Evolutionary conservation across 75 land plant genomes (phyloP), one percentile per base, ranked within the genome.

Genomic region (Cunninghamia lanceolata): DNA sequence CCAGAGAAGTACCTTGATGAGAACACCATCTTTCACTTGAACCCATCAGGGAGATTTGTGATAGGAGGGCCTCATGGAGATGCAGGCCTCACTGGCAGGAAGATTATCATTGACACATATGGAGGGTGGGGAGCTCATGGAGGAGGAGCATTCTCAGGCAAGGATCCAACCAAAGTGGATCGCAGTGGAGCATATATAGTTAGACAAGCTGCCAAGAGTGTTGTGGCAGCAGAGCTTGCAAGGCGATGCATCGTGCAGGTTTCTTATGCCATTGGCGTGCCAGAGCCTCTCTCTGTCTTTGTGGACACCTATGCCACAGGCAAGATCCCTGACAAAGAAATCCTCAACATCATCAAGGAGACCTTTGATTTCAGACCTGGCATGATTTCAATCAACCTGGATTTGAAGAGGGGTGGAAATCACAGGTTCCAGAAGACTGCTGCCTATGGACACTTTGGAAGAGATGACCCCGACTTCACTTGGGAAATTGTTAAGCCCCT

Each of bases 401-500:
- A 92, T 45, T 70, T 92, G 63, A 88, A 91, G 73, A 53, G 90
- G 36, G 93, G 93, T 0, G 93, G 93, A 50, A 91, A 88, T 87
- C 80, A 76, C 74, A 81, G 93, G 85, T 92, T 82, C 80, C 87
- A 91, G 68, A 91, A 92, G 86, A 91, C 93, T 43, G 89, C 90
- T 36, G 93, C 93, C 16, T 91, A 92, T 84, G 93, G 93, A 2
- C 93, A 92, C 86, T 91, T 92, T 59, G 93, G 93, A 4, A 54
- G 89, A 32, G 87, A 87, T 21, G 93, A 89, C 52, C 89, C 93
- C 3, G 90, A 91, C 79, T 92, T 92, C 90, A 96, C 96, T 6
- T 95, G 97, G 97, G 95, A 95, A 87, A 89, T 84, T 21, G 92
- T 95, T 19, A 96, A 92, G 90, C 86, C 83, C 13, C 88, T 91